Evolutionary conservation across 2,329 filamentous ascomycete species (phyloP), one percentile per base, ranked within the genome.

Genomic region (Ascochyta lentis): DNA sequence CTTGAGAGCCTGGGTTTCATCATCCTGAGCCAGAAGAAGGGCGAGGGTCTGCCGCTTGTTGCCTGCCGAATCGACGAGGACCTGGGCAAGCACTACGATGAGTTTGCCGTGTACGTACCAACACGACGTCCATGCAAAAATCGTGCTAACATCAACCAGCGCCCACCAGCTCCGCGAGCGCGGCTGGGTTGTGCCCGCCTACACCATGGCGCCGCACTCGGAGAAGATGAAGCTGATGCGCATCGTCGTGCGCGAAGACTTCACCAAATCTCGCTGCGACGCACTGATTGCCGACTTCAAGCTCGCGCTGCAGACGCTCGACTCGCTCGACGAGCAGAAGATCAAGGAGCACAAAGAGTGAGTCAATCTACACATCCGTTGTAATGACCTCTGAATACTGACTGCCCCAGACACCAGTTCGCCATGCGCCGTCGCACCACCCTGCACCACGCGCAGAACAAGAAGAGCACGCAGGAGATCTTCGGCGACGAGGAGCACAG

Each of bases 121-220:
- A 22, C 7, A 2, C n/a, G 5, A 12, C 10, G 7, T 43, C 19
- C 12, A 26, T 15, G 19, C 10, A 4, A 15, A 6, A 1, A 10
- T 10, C 23, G 19, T 10, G 33, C 54, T 64, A 37, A 59, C 35
- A 29, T 1, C 4, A 8, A 0, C 9, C 33, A 74, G 71, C 37
- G 93, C 94, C 1, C 92, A 96, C 72, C 89, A 92, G 76, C 85
- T 97, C 24, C 89, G 94, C 47, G 87, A 91, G 61, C 86, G 92
- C 31, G 91, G 91, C 39, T 98, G 94, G 94, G 89, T 97, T 27
- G 91, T 97, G 0, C 94, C 94, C 0, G 94, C 94, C 0, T 98
- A 98, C 79, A 98, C 93, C 35, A 97, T 97, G 94, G 94, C 94
- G 0, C 93, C 93, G 16, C 84, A 96, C 73, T 92, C 91, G 16